These are phyloP conservation scores for Mycena capillaripes DNA, from an alignment of 768 basidiomycete species.

Conservation along the genomic window DNA sequence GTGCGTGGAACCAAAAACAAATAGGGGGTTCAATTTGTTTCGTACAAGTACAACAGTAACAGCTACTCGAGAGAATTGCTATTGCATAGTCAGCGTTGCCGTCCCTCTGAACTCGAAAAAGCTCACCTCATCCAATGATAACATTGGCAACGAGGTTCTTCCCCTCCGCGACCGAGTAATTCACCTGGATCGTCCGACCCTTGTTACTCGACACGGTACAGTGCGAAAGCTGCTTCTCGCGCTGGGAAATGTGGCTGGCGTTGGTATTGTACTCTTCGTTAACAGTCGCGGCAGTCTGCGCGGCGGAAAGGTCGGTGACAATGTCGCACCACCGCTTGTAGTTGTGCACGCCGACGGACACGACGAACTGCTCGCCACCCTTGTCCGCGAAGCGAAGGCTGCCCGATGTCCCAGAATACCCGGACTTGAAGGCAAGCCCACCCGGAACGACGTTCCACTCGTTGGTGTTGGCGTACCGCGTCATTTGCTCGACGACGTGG, in stretches of 20 bases:
- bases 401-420: slow-evolving; percentile 56
- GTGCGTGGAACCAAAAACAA: slow-evolving; percentile 8
- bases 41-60: slow-evolving; percentile 14
- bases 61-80: slow-evolving; percentile 9
- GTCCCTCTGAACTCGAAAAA: slow-evolving; percentile 5
- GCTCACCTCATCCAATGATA: slow-evolving; percentile 17
- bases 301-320: slow-evolving; percentile 45
- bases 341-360: slow-evolving; percentile 56
- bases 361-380: slow-evolving; percentile 47
- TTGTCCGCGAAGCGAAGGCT: slow-evolving; percentile 48
- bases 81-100: slow-evolving; percentile 7
- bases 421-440: slow-evolving; percentile 47
- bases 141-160: slow-evolving; percentile 14
- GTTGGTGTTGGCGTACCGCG: slow-evolving; percentile 50
- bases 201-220: slow-evolving; percentile 11
- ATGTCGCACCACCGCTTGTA: slow-evolving; percentile 56
- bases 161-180: slow-evolving; percentile 19
- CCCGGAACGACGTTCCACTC: slow-evolving; percentile 45
- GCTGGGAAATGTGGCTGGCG: slow-evolving; percentile 8
- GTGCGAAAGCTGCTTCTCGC: slow-evolving; percentile 17
- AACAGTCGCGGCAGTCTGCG: slow-evolving; percentile 38
- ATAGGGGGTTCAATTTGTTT: slow-evolving; percentile 5
- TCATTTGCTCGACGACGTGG: slow-evolving; percentile 49
- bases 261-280: slow-evolving; percentile 19
- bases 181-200: slow-evolving; percentile 20